Evolutionary conservation across 108 stramenopile genomes (phyloP).

Genomic region (Mediolabrus comicus): DNA sequence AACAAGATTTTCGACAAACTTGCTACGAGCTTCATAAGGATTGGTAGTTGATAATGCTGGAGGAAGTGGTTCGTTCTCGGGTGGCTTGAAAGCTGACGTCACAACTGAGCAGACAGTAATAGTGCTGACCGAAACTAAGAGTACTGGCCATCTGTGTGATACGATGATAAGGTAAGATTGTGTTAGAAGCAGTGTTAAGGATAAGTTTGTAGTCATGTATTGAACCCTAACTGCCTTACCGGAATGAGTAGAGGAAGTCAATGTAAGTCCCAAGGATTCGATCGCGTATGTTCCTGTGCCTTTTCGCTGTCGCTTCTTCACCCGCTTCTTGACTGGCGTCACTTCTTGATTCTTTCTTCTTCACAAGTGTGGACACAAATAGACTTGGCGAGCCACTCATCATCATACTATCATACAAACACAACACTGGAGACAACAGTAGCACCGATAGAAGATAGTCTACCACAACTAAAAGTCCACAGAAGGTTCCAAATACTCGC

Average conservation of each 20-base stretch:
- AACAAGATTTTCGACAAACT: background rate
- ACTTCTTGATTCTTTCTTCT: no score
- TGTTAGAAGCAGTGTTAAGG: no score
- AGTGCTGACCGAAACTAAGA: constrained; percentile 21
- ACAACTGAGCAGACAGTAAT: constrained; percentile 19
- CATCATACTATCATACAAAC: no score
- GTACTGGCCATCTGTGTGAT: constrained; percentile 12
- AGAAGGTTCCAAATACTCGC: constrained; percentile 48
- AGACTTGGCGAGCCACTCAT: background rate
- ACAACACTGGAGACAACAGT: no score
- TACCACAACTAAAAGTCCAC: constrained; percentile 48
- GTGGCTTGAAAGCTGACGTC: constrained; percentile 38
- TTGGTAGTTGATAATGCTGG: constrained; percentile 11
- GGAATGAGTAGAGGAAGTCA: constrained; percentile 32
- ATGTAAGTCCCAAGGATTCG: constrained; percentile 28
- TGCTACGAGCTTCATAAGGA: constrained; percentile 14
- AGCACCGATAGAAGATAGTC: no score
- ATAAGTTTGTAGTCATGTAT: no score
- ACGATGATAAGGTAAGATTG: no score
- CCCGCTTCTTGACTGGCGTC: no score
- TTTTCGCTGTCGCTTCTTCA: no score
- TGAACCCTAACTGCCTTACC: background rate
- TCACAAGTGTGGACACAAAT: background rate
- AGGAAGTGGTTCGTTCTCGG: constrained; percentile 35
- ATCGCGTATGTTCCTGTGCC: constrained; percentile 26